These are phyloP conservation scores for Leucosporidium scottii DNA, from an alignment of 768 basidiomycete genomes.

Conservation along the genomic window DNA sequence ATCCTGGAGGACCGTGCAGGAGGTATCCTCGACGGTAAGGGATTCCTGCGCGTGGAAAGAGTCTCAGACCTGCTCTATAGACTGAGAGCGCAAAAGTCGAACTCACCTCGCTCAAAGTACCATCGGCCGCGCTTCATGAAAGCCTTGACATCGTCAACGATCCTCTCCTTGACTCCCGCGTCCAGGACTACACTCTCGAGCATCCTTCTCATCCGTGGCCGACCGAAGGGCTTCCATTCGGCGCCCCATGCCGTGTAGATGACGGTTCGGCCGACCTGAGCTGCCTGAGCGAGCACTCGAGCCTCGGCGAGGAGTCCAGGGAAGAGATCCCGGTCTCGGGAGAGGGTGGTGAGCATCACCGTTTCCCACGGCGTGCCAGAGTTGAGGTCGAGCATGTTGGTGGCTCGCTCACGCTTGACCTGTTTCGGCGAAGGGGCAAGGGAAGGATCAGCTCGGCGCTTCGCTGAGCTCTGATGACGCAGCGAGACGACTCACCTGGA, in stretches of 20 bases:
- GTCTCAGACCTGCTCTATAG: no score
- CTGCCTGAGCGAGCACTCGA: conserved; percentile 73
- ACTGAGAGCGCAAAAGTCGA: no score
- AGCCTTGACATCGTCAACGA: conserved; percentile 70
- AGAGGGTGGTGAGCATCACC: conserved; percentile 84
- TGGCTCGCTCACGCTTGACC: conserved; percentile 92
- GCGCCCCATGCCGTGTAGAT: conserved; percentile 95
- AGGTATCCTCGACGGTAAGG: conserved; percentile 95
- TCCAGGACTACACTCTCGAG: conserved; percentile 81
- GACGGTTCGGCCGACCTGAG: conserved; percentile 87
- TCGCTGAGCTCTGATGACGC: background rate
- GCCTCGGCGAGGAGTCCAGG: conserved; percentile 75
- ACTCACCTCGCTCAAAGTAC: conserved; percentile 87
- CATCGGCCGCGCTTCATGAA: conserved; percentile 79
- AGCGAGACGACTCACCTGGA: conserved; percentile 58
- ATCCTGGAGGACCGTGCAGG: conserved; percentile 91
- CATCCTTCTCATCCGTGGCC: conserved; percentile 77
- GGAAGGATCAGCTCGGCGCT: conserved; percentile 1
- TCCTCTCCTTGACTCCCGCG: conserved; percentile 69
- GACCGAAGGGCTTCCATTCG: conserved; percentile 93
- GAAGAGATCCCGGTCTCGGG: conserved; percentile 74
- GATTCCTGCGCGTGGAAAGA: conserved; percentile 57
- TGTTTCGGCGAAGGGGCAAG: conserved; percentile 39
- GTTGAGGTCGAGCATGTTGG: conserved; percentile 80
- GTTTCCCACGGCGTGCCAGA: conserved; percentile 97